phyloP scores from a whole-genome alignment of 768 basidiomycete genomes.

The Xerocomellus chrysenteron region DNA sequence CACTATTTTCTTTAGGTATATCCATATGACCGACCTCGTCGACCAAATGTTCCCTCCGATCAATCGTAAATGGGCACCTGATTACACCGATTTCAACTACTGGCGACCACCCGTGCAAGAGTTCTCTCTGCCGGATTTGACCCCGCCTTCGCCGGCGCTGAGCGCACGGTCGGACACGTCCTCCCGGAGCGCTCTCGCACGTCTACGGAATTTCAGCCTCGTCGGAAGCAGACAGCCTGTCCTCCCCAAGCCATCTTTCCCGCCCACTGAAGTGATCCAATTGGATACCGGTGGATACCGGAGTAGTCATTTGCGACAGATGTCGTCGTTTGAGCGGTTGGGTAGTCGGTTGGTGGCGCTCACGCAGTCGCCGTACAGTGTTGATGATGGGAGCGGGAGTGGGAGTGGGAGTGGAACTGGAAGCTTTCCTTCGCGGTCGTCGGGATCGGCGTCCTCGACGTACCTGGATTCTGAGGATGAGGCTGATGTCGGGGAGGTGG shows the following conservation, averaged over 20 bases:
- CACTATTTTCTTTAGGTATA: conserved; percentile 59
- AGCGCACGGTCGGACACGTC: conserved; percentile 92
- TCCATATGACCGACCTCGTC: conserved; percentile 99
- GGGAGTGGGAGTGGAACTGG: conserved; percentile 45
- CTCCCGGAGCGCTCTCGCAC: conserved; percentile 66
- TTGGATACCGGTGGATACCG: conserved; percentile 26
- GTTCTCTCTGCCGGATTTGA: conserved; percentile 73
- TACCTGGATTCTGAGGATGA: conserved; percentile 51
- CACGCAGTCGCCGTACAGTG: conserved; percentile 35
- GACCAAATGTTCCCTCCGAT: conserved; percentile 99
- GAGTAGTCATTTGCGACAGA: conserved; percentile 57
- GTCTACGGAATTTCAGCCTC: conserved; percentile 78
- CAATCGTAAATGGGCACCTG: conserved; percentile 80
- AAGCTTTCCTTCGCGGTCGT: conserved; percentile 57
- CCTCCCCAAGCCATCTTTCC: conserved; percentile 28
- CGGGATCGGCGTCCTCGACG: conserved; percentile 50
- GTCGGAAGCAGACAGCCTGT: conserved; percentile 47
- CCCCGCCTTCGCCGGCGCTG: conserved; percentile 89
- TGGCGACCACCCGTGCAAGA: conserved; percentile 86
- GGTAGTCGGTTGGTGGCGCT: conserved; percentile 58
- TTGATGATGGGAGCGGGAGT: conserved; percentile 17
- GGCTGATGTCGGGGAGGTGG: conserved; percentile 39
- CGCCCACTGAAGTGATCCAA: conserved; percentile 15
- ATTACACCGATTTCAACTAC: conserved; percentile 96
- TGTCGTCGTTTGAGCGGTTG: conserved; percentile 75